Percentiles rank a stretch among this genome's conserved stretches.
Evolutionary conservation across 176 grass and related monocot species (phyloP).

Genomic region (Pontederia paniculata): DNA sequence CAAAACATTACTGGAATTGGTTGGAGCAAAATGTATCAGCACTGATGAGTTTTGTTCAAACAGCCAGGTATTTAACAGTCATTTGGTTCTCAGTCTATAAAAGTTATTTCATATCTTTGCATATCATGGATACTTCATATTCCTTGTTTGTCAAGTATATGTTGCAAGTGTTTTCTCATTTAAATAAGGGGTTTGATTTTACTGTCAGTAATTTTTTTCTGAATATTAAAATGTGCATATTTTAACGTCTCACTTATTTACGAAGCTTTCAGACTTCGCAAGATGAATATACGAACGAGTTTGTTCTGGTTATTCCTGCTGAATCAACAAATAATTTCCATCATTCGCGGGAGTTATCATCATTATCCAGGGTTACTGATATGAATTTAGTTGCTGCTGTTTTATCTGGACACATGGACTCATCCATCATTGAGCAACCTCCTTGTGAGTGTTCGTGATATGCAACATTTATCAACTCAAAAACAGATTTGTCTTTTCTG

Average conservation of each 20-base stretch:
- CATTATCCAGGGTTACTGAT: slow-evolving; percentile 73
- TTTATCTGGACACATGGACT: slow-evolving; percentile 58
- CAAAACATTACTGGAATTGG: slow-evolving; percentile 39
- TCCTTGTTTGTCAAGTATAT: too few species aligned
- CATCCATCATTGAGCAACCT: slow-evolving; percentile 63
- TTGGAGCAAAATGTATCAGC: slow-evolving; percentile 61
- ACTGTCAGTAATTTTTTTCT: slow-evolving; percentile 2
- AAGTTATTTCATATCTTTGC: too few species aligned
- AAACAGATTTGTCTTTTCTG: neutral
- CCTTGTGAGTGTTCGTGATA: slow-evolving; percentile 52
- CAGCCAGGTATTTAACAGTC: slow-evolving; percentile 59
- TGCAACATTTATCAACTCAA: neutral
- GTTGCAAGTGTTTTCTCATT: too few species aligned
- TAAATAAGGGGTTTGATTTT: neutral
- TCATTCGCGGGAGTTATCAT: slow-evolving; percentile 41
- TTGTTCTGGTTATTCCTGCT: slow-evolving; percentile 71
- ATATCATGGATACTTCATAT: too few species aligned
- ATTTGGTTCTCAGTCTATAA: too few species aligned
- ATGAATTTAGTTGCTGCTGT: slow-evolving; percentile 71
- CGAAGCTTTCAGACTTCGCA: slow-evolving; percentile 39
- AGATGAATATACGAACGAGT: slow-evolving; percentile 51
- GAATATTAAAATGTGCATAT: neutral
- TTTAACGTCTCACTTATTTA: slow-evolving; percentile 16
- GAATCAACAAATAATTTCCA: slow-evolving; percentile 57
- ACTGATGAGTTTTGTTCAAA: slow-evolving; percentile 63